Evolutionary conservation across 2,329 filamentous ascomycete species (phyloP), one percentile per base, ranked within the genome.

Genomic region (Xylariaceae sp.): DNA sequence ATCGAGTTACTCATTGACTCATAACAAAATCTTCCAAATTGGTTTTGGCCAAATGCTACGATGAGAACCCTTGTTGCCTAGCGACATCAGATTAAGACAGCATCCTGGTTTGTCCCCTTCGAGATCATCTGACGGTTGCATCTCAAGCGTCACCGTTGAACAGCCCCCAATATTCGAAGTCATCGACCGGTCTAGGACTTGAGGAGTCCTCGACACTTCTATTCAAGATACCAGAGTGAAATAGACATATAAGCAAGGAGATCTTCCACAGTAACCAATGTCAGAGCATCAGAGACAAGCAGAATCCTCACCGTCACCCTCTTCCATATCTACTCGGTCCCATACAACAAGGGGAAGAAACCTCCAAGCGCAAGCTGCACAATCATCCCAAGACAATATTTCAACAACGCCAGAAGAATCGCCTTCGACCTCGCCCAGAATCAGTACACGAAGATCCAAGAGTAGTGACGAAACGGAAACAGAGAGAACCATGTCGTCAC

Each of bases 401-500:
- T 39, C 53, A 38, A 55, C 43, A 36, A 58, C 55, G 30, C 47
- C 52, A 41, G 44, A 42, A 33, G 19, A 46, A 17, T 57, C 58
- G 7, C 42, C 51, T 35, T 53, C 55, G 44, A 51, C 17, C 19
- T 56, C 51, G 14, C 58, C 47, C 31, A 51, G 51, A 19, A 32
- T 54, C 33, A 39, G 41, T 31, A 43, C 43, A 39, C 17, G 39
- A 18, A 17, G 5, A 39, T 22, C 27, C 2, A 45, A 43, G 22
- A 47, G 45, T 1, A 49, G 45, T 14, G 55, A 52, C 38, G 52
- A 57, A 18, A 51, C 42, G 44, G 50, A 54, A 27, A 19, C 48
- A 22, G 47, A 51, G 10, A 30, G 42, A 36, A 51, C 53, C 31
- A 61, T 62, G 57, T 48, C 53, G 32, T 61, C 63, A 36, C 48